Percentiles rank a stretch among this genome's conserved stretches.
phyloP scores from a whole-genome alignment of 2,329 filamentous ascomycete genomes.

The Incumbomyces delicatus region DNA sequence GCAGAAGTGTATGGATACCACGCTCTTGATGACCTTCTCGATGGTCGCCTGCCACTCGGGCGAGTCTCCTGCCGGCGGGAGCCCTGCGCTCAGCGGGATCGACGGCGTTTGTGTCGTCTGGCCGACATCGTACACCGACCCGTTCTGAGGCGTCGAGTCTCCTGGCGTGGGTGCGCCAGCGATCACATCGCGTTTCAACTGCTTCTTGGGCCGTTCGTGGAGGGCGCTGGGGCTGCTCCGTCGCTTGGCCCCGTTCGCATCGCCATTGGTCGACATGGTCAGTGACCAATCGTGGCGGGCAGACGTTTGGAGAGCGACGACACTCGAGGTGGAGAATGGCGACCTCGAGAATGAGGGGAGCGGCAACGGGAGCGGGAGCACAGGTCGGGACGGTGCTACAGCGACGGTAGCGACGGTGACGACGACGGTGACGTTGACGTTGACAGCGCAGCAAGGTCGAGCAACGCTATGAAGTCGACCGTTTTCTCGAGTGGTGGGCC shows the following conservation, averaged over 20 bases:
- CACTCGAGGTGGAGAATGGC: conserved; percentile 1
- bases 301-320: background rate
- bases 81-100: conserved; percentile 35
- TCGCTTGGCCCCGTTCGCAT: conserved; percentile 40
- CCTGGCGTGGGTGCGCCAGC: conserved; percentile 29
- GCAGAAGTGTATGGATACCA: conserved; percentile 98
- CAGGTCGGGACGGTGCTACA: background rate
- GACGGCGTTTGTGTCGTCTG: conserved; percentile 35
- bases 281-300: conserved; percentile 3
- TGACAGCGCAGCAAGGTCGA: no score
- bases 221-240: conserved; percentile 44
- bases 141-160: conserved; percentile 34
- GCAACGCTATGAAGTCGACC: no score
- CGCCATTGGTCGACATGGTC: conserved; percentile 41
- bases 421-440: background rate
- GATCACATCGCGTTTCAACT: conserved; percentile 39
- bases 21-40: conserved; percentile 84
- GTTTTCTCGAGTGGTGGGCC: no score
- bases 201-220: conserved; percentile 46
- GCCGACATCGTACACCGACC: conserved; percentile 35
- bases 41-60: conserved; percentile 94
- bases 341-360: conserved; percentile 2
- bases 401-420: background rate
- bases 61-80: conserved; percentile 49
- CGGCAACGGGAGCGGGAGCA: no score